phyloP scores from a whole-genome alignment of 176 grass and related monocot genomes.

The Pontederia paniculata region DNA sequence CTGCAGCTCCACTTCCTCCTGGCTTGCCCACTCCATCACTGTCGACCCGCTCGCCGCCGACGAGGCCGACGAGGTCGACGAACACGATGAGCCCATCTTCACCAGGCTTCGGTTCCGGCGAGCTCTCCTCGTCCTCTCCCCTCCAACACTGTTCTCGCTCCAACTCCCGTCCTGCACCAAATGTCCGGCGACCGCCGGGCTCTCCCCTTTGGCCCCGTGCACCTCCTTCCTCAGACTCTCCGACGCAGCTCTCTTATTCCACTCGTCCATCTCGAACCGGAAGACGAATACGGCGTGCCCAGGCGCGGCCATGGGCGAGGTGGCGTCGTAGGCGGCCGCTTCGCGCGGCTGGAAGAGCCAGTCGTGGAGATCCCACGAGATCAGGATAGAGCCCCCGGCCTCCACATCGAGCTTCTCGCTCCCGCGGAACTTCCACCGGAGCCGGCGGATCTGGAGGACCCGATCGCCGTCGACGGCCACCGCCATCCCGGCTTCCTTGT shows the following conservation, averaged over 20 bases:
- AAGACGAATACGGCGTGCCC: conserved; percentile 13
- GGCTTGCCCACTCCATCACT: conserved; percentile 81
- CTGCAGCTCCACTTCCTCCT: conserved; percentile 64
- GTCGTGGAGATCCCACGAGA: conserved; percentile 18
- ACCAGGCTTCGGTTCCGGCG: conserved; percentile 23
- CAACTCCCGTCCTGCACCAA: background rate
- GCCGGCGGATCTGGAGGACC: conserved; percentile 16
- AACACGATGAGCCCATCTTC: conserved; percentile 54
- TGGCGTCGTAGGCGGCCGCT: background rate
- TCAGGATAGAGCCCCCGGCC: background rate
- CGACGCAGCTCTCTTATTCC: background rate
- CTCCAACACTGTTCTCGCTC: conserved; percentile 6
- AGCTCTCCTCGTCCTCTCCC: conserved; percentile 25
- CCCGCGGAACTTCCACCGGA: conserved; percentile 21
- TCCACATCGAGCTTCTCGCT: conserved; percentile 7
- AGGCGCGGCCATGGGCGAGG: background rate
- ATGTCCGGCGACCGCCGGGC: too few species aligned
- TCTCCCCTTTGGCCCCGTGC: background rate
- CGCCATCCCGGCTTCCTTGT: conserved; percentile 9
- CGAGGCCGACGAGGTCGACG: conserved; percentile 47
- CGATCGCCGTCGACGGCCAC: conserved; percentile 4
- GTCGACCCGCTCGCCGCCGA: conserved; percentile 58
- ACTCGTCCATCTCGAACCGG: background rate
- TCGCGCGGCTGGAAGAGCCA: conserved; percentile 8
- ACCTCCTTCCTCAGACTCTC: background rate